These are phyloP conservation scores for Saururus chinensis DNA, from an alignment of 164 flowering plant species.

Conservation along the genomic window DNA sequence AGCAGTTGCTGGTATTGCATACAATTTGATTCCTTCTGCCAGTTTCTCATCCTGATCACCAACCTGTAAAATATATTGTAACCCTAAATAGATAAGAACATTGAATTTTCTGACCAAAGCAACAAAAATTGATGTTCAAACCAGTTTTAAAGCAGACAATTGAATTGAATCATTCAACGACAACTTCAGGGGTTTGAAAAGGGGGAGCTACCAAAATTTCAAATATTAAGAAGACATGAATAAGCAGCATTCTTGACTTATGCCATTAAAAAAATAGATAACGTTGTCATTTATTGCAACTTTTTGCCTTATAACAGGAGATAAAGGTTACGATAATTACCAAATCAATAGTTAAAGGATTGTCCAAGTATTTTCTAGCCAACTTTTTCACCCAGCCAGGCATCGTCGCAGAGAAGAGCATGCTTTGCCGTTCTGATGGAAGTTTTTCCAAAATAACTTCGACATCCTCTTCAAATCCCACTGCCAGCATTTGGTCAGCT, in stretches of 20 bases:
- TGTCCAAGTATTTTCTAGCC: conserved; percentile 76
- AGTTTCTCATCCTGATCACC: conserved; percentile 92
- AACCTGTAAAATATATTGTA: conserved; percentile 37
- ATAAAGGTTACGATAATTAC: conserved; percentile 20
- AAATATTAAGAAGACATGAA: no score
- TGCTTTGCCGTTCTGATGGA: conserved; percentile 79
- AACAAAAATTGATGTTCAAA: no score
- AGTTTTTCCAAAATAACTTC: conserved; percentile 68
- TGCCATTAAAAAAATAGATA: no score
- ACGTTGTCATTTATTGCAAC: not conserved
- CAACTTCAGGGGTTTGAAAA: no score
- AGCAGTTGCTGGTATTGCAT: conserved; percentile 70
- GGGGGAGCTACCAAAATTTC: no score
- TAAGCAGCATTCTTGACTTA: no score
- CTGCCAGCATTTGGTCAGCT: conserved; percentile 99
- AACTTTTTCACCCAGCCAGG: conserved; percentile 93
- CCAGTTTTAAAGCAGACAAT: no score
- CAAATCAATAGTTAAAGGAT: conserved; percentile 91
- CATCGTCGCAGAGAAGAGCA: conserved; percentile 99
- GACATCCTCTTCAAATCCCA: conserved; percentile 99
- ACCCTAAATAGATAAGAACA: not conserved
- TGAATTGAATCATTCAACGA: no score
- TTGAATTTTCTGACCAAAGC: not conserved
- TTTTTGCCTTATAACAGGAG: not conserved
- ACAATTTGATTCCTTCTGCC: conserved; percentile 91